phyloP scores from a whole-genome alignment of 2,329 filamentous ascomycete species.

The Aspergillus awamori region DNA sequence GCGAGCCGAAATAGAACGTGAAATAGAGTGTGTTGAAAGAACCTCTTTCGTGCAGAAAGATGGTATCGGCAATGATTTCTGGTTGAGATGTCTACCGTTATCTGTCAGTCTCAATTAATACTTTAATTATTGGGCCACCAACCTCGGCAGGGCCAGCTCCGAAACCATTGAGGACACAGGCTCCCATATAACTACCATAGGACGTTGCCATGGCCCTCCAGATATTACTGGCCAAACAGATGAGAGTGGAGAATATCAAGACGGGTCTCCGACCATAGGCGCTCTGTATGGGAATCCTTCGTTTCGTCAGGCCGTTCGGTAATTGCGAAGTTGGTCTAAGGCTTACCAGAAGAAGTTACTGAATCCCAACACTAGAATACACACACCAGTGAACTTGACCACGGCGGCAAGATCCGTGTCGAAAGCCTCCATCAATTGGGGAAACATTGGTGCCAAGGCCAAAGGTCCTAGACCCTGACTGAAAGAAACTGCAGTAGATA shows the following conservation, averaged over 20 bases:
- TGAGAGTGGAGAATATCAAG: conserved; percentile 54
- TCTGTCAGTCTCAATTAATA: background rate
- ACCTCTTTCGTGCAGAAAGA: conserved; percentile 67
- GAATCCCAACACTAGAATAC: conserved; percentile 61
- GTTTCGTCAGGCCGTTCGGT: background rate
- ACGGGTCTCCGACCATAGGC: conserved; percentile 60
- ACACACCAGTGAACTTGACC: conserved; percentile 60
- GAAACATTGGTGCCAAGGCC: conserved; percentile 62
- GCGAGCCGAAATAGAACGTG: conserved; percentile 62
- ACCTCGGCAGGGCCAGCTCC: conserved; percentile 63
- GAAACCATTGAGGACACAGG: conserved; percentile 63
- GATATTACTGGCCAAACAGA: conserved; percentile 57
- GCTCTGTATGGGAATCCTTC: conserved; percentile 58
- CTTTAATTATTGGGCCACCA: background rate
- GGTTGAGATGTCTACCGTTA: conserved; percentile 57
- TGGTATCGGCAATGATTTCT: conserved; percentile 65
- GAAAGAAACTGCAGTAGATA: conserved; percentile 53
- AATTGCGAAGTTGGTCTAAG: too few relatives aligned
- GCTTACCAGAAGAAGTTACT: conserved; percentile 62
- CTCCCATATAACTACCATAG: conserved; percentile 67
- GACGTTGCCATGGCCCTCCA: conserved; percentile 61
- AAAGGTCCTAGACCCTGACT: conserved; percentile 59
- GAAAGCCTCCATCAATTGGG: conserved; percentile 59
- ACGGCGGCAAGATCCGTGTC: conserved; percentile 57
- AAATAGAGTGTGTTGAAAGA: conserved; percentile 66